phyloP scores from a whole-genome alignment of 768 basidiomycete species.

The Boletus tylopilopsis region DNA sequence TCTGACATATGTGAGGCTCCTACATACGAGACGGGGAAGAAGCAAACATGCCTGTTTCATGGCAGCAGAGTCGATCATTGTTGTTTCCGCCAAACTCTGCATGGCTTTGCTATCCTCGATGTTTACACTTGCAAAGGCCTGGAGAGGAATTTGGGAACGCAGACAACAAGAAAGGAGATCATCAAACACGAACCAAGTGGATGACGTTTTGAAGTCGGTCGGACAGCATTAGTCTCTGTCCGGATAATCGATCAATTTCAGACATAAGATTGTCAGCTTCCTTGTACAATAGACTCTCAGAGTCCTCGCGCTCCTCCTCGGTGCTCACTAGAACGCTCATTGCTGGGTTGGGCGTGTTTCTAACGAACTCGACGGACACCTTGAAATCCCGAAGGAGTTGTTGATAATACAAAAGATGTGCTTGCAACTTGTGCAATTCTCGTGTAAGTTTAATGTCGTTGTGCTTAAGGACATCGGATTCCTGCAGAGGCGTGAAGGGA shows the following conservation, averaged over 20 bases:
- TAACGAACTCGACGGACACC: slow-evolving; percentile 47
- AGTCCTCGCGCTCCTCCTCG: slow-evolving; percentile 16
- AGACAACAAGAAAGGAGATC: background rate
- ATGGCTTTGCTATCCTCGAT: slow-evolving; percentile 51
- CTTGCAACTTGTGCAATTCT: slow-evolving; percentile 55
- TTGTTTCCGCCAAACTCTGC: slow-evolving; percentile 44
- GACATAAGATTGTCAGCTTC: slow-evolving; percentile 48
- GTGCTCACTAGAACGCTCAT: slow-evolving; percentile 29
- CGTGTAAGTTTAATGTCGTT: slow-evolving; percentile 46
- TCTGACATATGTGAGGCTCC: slow-evolving; percentile 23
- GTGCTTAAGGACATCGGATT: slow-evolving; percentile 39
- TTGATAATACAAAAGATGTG: slow-evolving; percentile 55
- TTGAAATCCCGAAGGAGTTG: slow-evolving; percentile 52
- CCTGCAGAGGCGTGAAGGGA: slow-evolving; percentile 30
- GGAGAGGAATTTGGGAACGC: background rate
- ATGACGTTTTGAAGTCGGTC: slow-evolving; percentile 34
- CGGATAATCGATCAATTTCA: slow-evolving; percentile 47
- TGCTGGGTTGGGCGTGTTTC: slow-evolving; percentile 45
- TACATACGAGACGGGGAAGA: background rate
- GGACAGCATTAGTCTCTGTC: slow-evolving; percentile 29
- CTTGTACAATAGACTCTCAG: slow-evolving; percentile 36
- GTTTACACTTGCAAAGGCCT: slow-evolving; percentile 61
- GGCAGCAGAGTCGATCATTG: slow-evolving; percentile 40
- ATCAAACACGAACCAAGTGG: slow-evolving; percentile 24
- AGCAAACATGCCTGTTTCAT: slow-evolving; percentile 31